phyloP scores from a whole-genome alignment of 768 basidiomycete species.

The Cubamyces sp. region DNA sequence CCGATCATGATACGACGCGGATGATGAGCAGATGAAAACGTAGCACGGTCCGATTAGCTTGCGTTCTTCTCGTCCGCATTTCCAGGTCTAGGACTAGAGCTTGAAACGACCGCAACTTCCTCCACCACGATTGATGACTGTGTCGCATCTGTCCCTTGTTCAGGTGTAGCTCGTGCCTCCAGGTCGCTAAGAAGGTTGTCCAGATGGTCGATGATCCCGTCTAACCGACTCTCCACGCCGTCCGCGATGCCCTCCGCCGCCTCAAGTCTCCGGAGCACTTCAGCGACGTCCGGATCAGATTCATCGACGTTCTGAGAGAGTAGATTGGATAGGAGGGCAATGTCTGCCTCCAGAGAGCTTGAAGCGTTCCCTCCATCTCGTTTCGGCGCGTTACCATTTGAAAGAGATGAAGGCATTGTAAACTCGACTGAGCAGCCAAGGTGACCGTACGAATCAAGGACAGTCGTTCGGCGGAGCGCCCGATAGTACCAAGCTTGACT shows the following conservation, averaged over 20 bases:
- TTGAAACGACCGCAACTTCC: neutral
- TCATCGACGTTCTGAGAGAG: constrained; percentile 36
- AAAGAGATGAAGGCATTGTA: neutral
- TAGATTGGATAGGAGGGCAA: constrained; percentile 38
- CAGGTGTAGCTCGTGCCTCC: constrained; percentile 29
- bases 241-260: constrained; percentile 60
- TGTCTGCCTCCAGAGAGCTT: constrained; percentile 40
- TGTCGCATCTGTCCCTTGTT: neutral
- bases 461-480: too few relatives aligned
- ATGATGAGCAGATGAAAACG: too few relatives aligned
- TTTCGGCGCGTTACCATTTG: neutral
- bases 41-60: too few relatives aligned
- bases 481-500: too few relatives aligned
- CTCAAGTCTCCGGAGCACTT: constrained; percentile 59
- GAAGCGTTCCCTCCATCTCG: too few relatives aligned
- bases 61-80: too few relatives aligned
- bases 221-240: constrained; percentile 65
- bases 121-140: neutral
- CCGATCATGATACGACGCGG: too few relatives aligned
- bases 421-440: neutral
- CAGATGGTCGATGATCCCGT: constrained; percentile 60
- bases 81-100: neutral
- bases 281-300: constrained; percentile 49
- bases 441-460: neutral
- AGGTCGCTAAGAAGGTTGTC: constrained; percentile 56